Percentiles rank a stretch among this genome's conserved stretches.
These are phyloP conservation scores for Zanthoxylum bungeanum DNA, from an alignment of 345 rosid genomes.

Conservation along the genomic window DNA sequence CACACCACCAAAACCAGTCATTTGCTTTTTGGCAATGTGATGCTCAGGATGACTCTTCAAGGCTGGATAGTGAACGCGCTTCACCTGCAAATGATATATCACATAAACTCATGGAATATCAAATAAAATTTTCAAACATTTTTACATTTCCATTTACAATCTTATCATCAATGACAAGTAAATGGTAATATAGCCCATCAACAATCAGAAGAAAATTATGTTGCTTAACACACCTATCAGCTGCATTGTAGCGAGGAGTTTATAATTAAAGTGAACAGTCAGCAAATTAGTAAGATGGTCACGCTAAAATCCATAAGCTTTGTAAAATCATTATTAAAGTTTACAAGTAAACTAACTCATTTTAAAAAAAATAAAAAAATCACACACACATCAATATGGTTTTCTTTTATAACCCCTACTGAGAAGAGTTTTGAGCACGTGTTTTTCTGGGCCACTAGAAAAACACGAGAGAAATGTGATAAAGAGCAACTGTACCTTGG, in stretches of 20 bases:
- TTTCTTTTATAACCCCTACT: neutral
- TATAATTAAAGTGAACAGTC: neutral
- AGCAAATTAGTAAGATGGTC: neutral
- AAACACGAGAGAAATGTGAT: neutral
- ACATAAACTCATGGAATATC: neutral
- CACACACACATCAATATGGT: neutral
- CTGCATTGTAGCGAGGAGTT: neutral
- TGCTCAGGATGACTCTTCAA: constrained; percentile 93
- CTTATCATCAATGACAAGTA: neutral
- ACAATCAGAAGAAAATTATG: neutral
- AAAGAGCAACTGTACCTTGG: constrained; percentile 51
- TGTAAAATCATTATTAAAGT: neutral
- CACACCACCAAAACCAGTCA: constrained; percentile 99
- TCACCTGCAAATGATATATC: constrained; percentile 52
- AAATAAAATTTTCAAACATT: neutral
- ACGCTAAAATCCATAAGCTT: neutral
- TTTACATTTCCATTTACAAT: too few species aligned
- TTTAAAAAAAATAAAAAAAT: too few species aligned
- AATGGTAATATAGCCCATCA: neutral
- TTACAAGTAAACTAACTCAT: too few species aligned
- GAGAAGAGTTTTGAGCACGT: too few species aligned
- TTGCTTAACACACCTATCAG: neutral
- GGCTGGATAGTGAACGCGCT: constrained; percentile 86
- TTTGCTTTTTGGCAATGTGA: constrained; percentile 83
- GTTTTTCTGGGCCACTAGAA: too few species aligned